A percentile compares a stretch with the other conserved stretches of the same genome.
Evolutionary conservation across 2,329 filamentous ascomycete genomes (phyloP).

Genomic region (Nigrograna mackinnonii): DNA sequence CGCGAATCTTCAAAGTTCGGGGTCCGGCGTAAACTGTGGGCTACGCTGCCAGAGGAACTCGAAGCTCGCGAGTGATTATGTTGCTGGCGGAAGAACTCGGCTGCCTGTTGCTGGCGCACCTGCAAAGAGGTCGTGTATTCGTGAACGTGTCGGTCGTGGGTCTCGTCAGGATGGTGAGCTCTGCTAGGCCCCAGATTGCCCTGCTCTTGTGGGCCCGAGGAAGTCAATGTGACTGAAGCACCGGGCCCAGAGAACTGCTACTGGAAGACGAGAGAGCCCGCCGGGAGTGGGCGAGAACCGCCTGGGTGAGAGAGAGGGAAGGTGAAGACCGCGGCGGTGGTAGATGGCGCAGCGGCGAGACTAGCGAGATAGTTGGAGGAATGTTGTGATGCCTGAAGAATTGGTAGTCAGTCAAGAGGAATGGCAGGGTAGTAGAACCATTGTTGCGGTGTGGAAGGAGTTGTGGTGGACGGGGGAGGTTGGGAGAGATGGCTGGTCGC

Average conservation of each 20-base stretch:
- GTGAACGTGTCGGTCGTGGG: conserved; percentile 39
- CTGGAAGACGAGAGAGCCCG: conserved; percentile 6
- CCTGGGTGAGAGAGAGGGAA: background rate
- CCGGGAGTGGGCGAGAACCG: conserved; percentile 1
- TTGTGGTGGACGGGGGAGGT: conserved; percentile 17
- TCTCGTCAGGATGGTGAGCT: conserved; percentile 38
- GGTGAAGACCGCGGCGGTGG: background rate
- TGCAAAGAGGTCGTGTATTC: conserved; percentile 41
- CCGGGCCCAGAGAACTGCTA: conserved; percentile 10
- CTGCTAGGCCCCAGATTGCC: conserved; percentile 30
- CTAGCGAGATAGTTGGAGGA: conserved; percentile 19
- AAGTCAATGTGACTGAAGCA: conserved; percentile 27
- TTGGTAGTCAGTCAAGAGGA: conserved; percentile 13
- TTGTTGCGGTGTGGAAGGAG: conserved; percentile 10
- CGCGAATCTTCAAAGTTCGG: conserved; percentile 53
- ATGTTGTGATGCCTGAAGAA: conserved; percentile 19
- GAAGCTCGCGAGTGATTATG: conserved; percentile 51
- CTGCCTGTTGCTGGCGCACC: conserved; percentile 48
- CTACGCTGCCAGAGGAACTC: conserved; percentile 55
- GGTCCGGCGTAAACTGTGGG: conserved; percentile 57
- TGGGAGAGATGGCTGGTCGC: conserved; percentile 10
- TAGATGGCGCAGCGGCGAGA: conserved; percentile 10
- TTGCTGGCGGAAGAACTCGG: conserved; percentile 35
- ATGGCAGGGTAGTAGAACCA: conserved; percentile 16
- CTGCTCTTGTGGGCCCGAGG: conserved; percentile 24